phyloP scores from a whole-genome alignment of 2,329 filamentous ascomycete species.

The Epichloe baconii region DNA sequence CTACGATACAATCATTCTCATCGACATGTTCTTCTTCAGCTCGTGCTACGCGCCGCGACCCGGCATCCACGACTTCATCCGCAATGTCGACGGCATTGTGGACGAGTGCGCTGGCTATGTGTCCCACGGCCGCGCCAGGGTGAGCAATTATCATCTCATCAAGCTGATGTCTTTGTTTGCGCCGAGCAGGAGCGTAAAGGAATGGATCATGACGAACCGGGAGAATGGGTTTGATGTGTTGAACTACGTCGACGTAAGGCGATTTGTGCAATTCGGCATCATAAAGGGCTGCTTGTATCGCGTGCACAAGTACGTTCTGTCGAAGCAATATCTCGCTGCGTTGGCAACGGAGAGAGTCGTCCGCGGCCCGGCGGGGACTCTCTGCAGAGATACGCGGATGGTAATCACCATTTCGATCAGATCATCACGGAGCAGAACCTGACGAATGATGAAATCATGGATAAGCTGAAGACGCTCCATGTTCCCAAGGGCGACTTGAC shows the following conservation, averaged over 20 bases:
- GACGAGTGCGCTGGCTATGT: constrained; percentile 85
- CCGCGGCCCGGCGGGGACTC: constrained; percentile 31
- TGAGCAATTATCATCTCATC: constrained; percentile 54
- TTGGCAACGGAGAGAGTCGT: constrained; percentile 38
- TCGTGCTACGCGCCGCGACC: constrained; percentile 77
- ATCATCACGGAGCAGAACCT: constrained; percentile 66
- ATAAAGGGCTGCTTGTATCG: constrained; percentile 92
- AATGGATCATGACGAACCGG: constrained; percentile 71
- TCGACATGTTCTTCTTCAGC: constrained; percentile 91
- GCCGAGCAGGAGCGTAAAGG: constrained; percentile 70
- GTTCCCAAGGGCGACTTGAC: constrained; percentile 39
- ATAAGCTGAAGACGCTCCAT: constrained; percentile 47
- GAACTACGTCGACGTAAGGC: constrained; percentile 69
- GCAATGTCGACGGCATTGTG: constrained; percentile 59
- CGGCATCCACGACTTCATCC: constrained; percentile 66
- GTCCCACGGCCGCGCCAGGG: constrained; percentile 31
- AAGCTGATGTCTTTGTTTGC: constrained; percentile 76
- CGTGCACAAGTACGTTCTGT: constrained; percentile 80
- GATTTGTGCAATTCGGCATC: constrained; percentile 88
- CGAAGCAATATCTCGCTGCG: constrained; percentile 45
- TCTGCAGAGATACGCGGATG: constrained; percentile 58
- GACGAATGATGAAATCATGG: constrained; percentile 57
- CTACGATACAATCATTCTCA: constrained; percentile 78
- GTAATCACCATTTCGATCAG: constrained; percentile 66
- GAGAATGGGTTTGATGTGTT: constrained; percentile 53